phyloP scores from a whole-genome alignment of 1,284 basidiomycete species.

The Abortiporus biennis region DNA sequence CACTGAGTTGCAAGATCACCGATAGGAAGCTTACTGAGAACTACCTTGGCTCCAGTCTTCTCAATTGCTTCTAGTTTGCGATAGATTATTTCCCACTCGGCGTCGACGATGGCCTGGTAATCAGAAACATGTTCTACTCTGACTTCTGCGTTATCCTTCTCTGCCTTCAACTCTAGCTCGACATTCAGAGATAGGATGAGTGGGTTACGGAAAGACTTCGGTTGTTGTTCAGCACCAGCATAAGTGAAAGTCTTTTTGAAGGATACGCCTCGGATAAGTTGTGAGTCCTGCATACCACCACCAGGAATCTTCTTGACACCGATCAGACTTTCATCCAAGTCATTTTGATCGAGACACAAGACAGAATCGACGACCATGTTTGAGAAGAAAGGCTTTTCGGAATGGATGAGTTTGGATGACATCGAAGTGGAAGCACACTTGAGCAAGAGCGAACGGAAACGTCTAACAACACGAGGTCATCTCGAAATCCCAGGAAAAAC shows the following conservation, averaged over 20 bases:
- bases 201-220: slow-evolving; percentile 88
- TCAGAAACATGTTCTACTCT: slow-evolving; percentile 95
- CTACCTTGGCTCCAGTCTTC: slow-evolving; percentile 95
- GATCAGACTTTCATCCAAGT: slow-evolving; percentile 94
- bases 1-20: slow-evolving; percentile 99
- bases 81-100: slow-evolving; percentile 99
- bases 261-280: slow-evolving; percentile 85
- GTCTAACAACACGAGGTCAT: slow-evolving; percentile 38
- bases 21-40: slow-evolving; percentile 96
- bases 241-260: slow-evolving; percentile 99
- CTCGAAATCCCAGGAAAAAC: not conserved
- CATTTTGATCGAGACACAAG: slow-evolving; percentile 85
- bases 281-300: slow-evolving; percentile 96
- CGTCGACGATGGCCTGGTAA: slow-evolving; percentile 99
- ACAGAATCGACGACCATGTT: slow-evolving; percentile 99
- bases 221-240: slow-evolving; percentile 98
- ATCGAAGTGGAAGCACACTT: slow-evolving; percentile 98
- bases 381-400: slow-evolving; percentile 98
- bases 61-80: slow-evolving; percentile 96
- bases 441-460: slow-evolving; percentile 89
- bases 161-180: slow-evolving; percentile 98
- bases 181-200: slow-evolving; percentile 95
- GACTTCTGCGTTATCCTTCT: slow-evolving; percentile 99
- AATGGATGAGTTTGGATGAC: slow-evolving; percentile 99
- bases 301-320: slow-evolving; percentile 99